These are phyloP conservation scores for Aspergillus wentii DNA, from an alignment of 495 filamentous ascomycete species.

Conservation along the genomic window DNA sequence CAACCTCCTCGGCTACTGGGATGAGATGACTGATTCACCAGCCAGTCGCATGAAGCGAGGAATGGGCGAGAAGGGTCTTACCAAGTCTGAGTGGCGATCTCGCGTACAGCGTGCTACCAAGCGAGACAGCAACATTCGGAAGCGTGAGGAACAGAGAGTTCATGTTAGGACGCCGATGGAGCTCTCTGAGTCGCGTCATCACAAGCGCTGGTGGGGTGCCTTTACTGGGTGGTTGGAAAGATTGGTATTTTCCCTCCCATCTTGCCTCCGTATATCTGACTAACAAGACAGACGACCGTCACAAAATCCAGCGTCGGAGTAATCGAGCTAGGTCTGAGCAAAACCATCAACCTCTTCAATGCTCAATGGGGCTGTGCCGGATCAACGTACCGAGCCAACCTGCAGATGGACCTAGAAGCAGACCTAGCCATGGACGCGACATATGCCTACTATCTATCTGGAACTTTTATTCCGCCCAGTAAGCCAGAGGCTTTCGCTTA, in stretches of 20 bases:
- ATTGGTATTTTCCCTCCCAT: slow-evolving; percentile 1
- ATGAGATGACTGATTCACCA: too few species aligned
- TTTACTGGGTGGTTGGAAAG: slow-evolving; percentile 6
- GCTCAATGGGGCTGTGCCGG: slow-evolving; percentile 3
- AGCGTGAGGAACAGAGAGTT: slow-evolving; percentile 5
- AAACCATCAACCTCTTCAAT: slow-evolving; percentile 3
- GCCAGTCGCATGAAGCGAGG: slow-evolving; percentile 1
- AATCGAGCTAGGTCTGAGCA: not conserved
- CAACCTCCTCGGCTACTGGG: too few species aligned
- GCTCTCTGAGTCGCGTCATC: not conserved
- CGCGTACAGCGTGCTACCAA: not conserved
- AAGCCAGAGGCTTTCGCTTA: slow-evolving; percentile 11
- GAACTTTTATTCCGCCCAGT: slow-evolving; percentile 14
- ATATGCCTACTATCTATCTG: slow-evolving; percentile 23
- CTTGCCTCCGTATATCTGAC: not conserved
- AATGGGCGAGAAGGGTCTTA: not conserved
- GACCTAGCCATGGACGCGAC: slow-evolving; percentile 17
- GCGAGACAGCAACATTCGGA: slow-evolving; percentile 7
- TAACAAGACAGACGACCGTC: slow-evolving; percentile 1
- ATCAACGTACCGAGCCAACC: slow-evolving; percentile 6
- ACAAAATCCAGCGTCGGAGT: slow-evolving; percentile 5
- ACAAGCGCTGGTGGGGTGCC: slow-evolving; percentile 16
- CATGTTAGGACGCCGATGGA: not conserved
- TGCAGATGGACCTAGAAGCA: slow-evolving; percentile 15
- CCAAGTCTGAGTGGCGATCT: not conserved